These are phyloP conservation scores for Saccharomycopsis javanensis DNA, from an alignment of 805 yeast genomes.

Conservation along the genomic window DNA sequence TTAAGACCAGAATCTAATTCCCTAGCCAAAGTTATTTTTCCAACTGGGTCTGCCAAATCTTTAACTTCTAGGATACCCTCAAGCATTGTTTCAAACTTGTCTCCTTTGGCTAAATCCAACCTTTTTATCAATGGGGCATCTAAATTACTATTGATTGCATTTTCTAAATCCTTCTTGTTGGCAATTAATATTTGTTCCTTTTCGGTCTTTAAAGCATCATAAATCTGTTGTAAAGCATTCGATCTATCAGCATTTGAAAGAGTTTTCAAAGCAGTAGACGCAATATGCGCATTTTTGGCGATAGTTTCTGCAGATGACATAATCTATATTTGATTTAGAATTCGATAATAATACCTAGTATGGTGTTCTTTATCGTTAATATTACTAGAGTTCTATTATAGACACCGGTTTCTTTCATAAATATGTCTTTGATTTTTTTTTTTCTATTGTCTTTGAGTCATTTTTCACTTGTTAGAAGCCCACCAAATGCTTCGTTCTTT, in stretches of 20 bases:
- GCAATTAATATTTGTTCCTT: slow-evolving; percentile 61
- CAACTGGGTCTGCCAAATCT: slow-evolving; percentile 80
- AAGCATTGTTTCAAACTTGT: slow-evolving; percentile 86
- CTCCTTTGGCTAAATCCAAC: slow-evolving; percentile 70
- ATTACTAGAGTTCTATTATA: too few species aligned
- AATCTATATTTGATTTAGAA: neutral
- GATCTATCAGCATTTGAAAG: slow-evolving; percentile 66
- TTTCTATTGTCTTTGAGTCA: too few species aligned
- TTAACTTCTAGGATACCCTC: slow-evolving; percentile 94
- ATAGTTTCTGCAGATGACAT: slow-evolving; percentile 28
- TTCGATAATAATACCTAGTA: neutral
- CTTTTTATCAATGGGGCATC: slow-evolving; percentile 71
- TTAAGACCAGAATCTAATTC: slow-evolving; percentile 85
- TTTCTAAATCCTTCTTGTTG: slow-evolving; percentile 63
- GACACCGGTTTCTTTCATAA: too few species aligned
- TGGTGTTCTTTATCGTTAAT: neutral
- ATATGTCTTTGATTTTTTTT: too few species aligned
- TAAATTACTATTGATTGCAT: slow-evolving; percentile 52
- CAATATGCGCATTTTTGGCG: slow-evolving; percentile 72
- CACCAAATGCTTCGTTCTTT: too few species aligned
- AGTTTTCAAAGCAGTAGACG: slow-evolving; percentile 77
- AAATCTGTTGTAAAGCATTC: slow-evolving; percentile 58
- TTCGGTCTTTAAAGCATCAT: slow-evolving; percentile 50
- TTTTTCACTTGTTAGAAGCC: too few species aligned
- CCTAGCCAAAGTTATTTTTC: slow-evolving; percentile 74